Evolutionary conservation across 176 grass and related monocot species (phyloP).

Genomic region (Rhynchospora breviuscula): DNA sequence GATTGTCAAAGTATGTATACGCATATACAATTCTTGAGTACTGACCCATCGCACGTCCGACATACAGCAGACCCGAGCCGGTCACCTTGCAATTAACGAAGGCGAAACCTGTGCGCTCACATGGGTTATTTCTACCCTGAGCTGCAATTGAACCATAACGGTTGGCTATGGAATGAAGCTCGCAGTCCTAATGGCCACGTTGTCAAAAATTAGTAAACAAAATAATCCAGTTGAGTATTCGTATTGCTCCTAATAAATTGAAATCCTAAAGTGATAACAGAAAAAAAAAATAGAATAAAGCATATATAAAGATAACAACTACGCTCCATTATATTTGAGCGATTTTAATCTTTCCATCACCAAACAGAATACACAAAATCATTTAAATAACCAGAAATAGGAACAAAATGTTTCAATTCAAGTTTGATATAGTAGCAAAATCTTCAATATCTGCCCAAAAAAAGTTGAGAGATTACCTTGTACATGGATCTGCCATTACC

Average conservation of each 20-base stretch:
- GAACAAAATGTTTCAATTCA: background rate
- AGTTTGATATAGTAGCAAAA: background rate
- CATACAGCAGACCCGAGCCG: constrained; percentile 67
- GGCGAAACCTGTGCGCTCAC: constrained; percentile 81
- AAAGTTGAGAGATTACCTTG: constrained; percentile 38
- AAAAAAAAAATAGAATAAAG: background rate
- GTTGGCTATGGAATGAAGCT: constrained; percentile 72
- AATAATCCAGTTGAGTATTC: background rate
- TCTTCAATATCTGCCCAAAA: background rate
- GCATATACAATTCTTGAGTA: constrained; percentile 96
- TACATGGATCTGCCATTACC: constrained; percentile 94
- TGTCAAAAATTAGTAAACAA: background rate
- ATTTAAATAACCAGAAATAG: background rate
- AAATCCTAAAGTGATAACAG: background rate
- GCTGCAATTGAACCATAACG: constrained; percentile 71
- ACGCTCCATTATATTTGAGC: background rate
- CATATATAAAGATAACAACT: background rate
- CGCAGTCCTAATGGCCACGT: constrained; percentile 41
- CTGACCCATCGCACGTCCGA: constrained; percentile 91
- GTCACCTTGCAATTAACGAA: constrained; percentile 92
- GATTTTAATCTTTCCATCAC: background rate
- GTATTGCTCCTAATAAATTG: background rate
- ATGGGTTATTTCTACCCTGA: constrained; percentile 59
- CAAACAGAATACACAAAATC: background rate
- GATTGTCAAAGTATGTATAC: constrained; percentile 91